These are phyloP conservation scores for Cornus controversa DNA, from an alignment of 148 eudicot genomes.

Conservation along the genomic window DNA sequence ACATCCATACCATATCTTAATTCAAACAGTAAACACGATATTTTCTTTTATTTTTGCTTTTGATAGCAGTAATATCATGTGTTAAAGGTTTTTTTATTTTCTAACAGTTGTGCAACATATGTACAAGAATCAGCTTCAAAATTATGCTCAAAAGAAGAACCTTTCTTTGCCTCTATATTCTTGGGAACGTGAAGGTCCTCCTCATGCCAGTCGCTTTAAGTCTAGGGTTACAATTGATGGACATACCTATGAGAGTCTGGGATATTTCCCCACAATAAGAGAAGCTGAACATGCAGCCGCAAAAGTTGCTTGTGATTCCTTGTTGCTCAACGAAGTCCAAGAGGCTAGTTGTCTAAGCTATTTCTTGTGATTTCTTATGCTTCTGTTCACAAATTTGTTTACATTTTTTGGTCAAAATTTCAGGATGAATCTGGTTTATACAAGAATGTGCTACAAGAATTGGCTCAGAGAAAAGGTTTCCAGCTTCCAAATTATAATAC, in stretches of 20 bases:
- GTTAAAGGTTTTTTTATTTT: not conserved
- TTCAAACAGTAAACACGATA: not conserved
- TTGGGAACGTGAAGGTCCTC: conserved; percentile 69
- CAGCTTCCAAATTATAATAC: conserved; percentile 57
- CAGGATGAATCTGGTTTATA: conserved; percentile 57
- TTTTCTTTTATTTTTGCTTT: not conserved
- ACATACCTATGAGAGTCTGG: conserved; percentile 42
- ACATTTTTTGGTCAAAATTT: not conserved
- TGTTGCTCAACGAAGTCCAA: conserved; percentile 38
- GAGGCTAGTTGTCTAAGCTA: conserved; percentile 44
- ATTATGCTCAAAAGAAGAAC: conserved; percentile 62
- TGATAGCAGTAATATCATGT: not conserved
- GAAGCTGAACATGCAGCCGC: conserved; percentile 91
- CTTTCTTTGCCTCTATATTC: conserved; percentile 54
- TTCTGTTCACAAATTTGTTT: not conserved
- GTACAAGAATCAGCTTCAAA: conserved; percentile 69
- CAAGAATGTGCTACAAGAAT: conserved; percentile 69
- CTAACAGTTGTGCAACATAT: conserved; percentile 46
- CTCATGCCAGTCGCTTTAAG: conserved; percentile 65
- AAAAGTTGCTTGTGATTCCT: conserved; percentile 52
- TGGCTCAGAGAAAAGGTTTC: conserved; percentile 46
- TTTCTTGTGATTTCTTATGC: not conserved
- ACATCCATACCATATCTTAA: too few relatives aligned
- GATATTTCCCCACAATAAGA: conserved; percentile 50
- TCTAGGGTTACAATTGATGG: conserved; percentile 56